Base-by-base conservation (phyloP, 2,329 filamentous ascomycete genomes). In the Claviceps purpurea region DNA sequence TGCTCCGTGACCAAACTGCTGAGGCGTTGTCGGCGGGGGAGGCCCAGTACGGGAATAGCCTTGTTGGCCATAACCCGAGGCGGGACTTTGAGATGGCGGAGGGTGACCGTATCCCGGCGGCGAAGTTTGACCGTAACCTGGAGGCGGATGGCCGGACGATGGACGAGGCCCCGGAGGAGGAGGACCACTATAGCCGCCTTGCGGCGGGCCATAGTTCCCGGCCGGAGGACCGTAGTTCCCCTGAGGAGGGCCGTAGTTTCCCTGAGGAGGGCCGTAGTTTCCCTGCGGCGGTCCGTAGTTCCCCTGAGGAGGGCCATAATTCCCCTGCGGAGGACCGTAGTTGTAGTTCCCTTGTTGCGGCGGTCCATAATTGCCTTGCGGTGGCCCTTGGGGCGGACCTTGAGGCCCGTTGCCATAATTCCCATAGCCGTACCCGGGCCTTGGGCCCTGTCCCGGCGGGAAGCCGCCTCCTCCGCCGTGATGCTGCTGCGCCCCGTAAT, bases 1-100 rank as follows among this genome's bases (percentile, higher is more conserved):
- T 1, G 85, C 84, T 54, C 84, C 84, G 57, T 82, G 76, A 49
- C 84, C 82, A 59, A 85, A 85, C 56, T 74, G 64, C 63, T 84
- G 79, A 6, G 72, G 67, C 2, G 67, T 69, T 3, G 67, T 64
- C 0, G 78, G 76, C 14, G 73, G 72, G 11, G 70, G 72, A 11
- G 70, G 68, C 0, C 63, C 64, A 34, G 65, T 55, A 10, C 61
- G 60, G 22, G 71, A 71, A 58, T 76, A 75, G 47, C 75, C 74
- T 58, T 77, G 75, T 11, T 63, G 59, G 53, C 76, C 73, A 50
- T 71, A 61, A 20, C 68, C 67, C 1, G 63, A 61, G 16, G 74
- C 73, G 22, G 72, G 72, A 20, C 69, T 65, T 39, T 70, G 61
- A 13, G 62, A 57, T 14, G 68, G 67, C 51, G 68, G 64, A 44